Percentiles rank a stretch among this genome's conserved stretches.
Conservation (phyloP, 805 yeast species). For the Wickerhamomyces hampshirensis region DNA sequence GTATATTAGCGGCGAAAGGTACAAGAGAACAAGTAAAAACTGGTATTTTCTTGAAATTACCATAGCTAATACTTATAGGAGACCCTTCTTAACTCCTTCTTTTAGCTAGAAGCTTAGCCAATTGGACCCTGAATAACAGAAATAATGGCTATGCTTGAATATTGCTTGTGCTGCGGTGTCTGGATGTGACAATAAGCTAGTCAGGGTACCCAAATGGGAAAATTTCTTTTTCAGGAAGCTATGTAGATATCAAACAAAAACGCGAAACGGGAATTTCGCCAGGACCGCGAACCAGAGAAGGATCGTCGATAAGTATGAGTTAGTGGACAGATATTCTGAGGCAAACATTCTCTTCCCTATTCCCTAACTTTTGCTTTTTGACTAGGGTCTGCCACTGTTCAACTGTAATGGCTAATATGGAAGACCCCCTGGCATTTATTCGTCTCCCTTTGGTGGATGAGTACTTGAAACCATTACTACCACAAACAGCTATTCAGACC, state of each 20-base stretch:
- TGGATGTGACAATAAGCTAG: neutral
- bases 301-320: no score
- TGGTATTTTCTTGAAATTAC: no score
- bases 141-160: neutral
- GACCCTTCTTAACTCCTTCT: no score
- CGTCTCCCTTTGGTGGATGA: constrained; percentile 27
- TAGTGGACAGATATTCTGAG: neutral
- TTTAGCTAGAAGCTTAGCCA: neutral
- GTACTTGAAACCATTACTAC: constrained; percentile 21
- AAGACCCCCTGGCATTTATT: constrained; percentile 24
- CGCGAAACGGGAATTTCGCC: neutral
- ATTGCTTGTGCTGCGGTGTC: neutral
- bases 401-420: no score
- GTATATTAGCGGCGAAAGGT: no score
- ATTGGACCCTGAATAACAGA: no score
- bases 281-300: neutral
- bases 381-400: no score
- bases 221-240: neutral
- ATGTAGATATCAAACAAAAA: neutral
- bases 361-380: neutral
- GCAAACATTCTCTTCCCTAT: neutral
- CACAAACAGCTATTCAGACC: constrained; percentile 17
- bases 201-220: neutral
- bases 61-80: no score
- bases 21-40: no score